Conservation (phyloP, 306 rosid genomes). For the Lathyrus sativus region DNA sequence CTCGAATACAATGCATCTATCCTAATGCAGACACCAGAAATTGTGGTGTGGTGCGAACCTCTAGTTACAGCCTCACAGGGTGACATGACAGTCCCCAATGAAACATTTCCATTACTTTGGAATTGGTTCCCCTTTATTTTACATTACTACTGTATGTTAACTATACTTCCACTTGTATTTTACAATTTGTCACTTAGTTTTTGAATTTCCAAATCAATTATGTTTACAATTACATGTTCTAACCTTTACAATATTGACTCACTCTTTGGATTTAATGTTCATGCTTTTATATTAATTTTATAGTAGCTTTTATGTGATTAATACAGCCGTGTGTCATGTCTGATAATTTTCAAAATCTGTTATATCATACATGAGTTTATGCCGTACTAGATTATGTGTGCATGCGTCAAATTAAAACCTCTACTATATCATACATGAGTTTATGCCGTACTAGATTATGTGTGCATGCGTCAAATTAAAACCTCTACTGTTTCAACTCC, state of each 20-base stretch:
- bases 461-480: background rate
- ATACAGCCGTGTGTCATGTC: background rate
- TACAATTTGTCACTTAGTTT: background rate
- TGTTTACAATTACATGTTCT: background rate
- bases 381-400: background rate
- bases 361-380: background rate
- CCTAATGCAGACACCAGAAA: constrained; percentile 1
- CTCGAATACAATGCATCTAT: constrained; percentile 7
- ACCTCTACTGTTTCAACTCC: background rate
- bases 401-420: background rate
- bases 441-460: background rate
- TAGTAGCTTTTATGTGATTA: background rate
- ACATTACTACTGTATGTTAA: background rate
- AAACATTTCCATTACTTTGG: background rate
- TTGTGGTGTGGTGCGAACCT: background rate
- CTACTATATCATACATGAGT: background rate
- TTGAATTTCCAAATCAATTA: background rate
- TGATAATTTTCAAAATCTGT: background rate
- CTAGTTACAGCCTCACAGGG: background rate
- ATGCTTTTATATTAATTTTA: background rate
- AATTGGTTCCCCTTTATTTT: background rate
- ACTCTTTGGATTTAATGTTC: background rate
- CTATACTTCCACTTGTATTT: background rate
- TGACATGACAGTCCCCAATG: constrained; percentile 6
- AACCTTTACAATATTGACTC: background rate